Evolutionary conservation across 306 rosid genomes (phyloP), one percentile per base, ranked within the genome.

Genomic region (Inga oerstediana): DNA sequence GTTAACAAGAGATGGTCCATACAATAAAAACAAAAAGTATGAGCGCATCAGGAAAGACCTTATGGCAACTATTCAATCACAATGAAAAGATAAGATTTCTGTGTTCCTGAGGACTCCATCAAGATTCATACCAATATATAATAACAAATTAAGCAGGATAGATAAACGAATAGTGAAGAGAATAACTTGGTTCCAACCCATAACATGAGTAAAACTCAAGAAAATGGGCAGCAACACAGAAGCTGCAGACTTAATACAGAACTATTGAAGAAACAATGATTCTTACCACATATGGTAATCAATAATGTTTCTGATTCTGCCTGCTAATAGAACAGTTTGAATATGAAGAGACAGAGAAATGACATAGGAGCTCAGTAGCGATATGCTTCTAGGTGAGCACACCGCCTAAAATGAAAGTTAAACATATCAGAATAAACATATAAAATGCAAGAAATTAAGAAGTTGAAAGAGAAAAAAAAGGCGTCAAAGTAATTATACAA

Each of bases 251-350:
- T 10, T 3, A 7, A n/a, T n/a, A n/a, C 10, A 41, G 35, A 41
- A 20, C 20, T 45, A 20, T 22, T 72, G 37, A 16, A 22, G 32
- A n/a, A 43, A n/a, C 16, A 43, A n/a, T 72, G 58, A 72, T 22
- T 72, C 76, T 72, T 51, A 72, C 58, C 75, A n/a, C 16, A 16
- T 39, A 72, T 22, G 58, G 76, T 43, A 72, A 44, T 41, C 34
- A 71, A 71, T 71, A 43, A 43, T 7, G 7, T 32, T 65, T 65
- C 41, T 65, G 37, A 45, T 44, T 45, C 9, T 44, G 22, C 9
- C 58, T n/a, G 39, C 49, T 22, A 43, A 7, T 44, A 8, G n/a
- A 72, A 72, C 19, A n/a, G n/a, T 12, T 71, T 20, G 11, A 3
- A 72, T 45, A 10, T 45, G 49, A 51, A 43, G 75, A 71, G 34